Percentiles rank a stretch among this genome's conserved stretches.
Evolutionary conservation across 192 early-diverging fungal genomes (phyloP).

Genomic region (Podila horticola): DNA sequence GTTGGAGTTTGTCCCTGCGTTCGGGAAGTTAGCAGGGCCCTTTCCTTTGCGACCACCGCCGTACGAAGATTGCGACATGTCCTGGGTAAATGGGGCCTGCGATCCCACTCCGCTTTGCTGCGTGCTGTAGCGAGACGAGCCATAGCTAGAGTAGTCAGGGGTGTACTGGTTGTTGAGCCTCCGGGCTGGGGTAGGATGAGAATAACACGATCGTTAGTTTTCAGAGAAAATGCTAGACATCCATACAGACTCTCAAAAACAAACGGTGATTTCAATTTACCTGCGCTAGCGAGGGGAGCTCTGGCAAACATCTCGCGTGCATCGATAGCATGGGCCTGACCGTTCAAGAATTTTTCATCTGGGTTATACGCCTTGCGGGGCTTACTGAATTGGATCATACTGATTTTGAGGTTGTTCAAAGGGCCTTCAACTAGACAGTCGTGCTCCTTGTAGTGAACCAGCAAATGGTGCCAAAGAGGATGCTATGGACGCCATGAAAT

Average conservation of each 20-base stretch:
- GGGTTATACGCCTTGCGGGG: conserved; percentile 68
- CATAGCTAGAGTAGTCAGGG: conserved; percentile 56
- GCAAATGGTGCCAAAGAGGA: conserved; percentile 95
- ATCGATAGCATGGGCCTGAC: conserved; percentile 66
- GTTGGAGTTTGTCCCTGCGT: conserved; percentile 25
- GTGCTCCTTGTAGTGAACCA: conserved; percentile 92
- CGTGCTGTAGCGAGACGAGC: conserved; percentile 55
- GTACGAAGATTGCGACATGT: conserved; percentile 64
- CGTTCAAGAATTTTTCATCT: conserved; percentile 68
- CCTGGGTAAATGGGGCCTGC: conserved; percentile 69
- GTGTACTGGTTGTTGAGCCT: conserved; percentile 57
- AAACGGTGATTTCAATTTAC: conserved; percentile 18
- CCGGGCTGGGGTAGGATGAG: conserved; percentile 41
- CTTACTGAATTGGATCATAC: conserved; percentile 89
- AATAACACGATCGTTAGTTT: neutral
- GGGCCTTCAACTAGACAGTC: conserved; percentile 94
- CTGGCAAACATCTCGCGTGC: conserved; percentile 68
- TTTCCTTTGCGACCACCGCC: conserved; percentile 60
- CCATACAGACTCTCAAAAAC: neutral
- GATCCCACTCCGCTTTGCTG: conserved; percentile 65
- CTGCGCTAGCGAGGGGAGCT: conserved; percentile 59
- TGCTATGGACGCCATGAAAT: conserved; percentile 58
- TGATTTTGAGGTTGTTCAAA: conserved; percentile 86
- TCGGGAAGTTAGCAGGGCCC: conserved; percentile 14
- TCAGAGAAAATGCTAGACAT: too few species aligned